Evolutionary conservation across 2,329 filamentous ascomycete genomes (phyloP).

Genomic region (Amauroascus verrucosus): DNA sequence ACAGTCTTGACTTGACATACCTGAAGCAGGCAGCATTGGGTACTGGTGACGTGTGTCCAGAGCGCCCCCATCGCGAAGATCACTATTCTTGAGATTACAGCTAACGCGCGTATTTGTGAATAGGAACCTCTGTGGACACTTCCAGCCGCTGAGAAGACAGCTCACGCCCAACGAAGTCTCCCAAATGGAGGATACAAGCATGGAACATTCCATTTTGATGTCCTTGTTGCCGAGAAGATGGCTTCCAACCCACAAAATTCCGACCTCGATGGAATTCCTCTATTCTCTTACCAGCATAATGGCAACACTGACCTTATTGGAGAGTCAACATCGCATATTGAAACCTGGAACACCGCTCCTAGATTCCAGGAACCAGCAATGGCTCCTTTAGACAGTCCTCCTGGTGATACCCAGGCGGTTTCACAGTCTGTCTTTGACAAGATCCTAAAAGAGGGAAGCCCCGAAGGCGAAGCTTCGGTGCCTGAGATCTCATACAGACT

Average conservation of each 20-base stretch:
- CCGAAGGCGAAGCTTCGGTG: constrained; percentile 13
- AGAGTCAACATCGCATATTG: constrained; percentile 12
- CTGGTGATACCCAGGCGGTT: constrained; percentile 37
- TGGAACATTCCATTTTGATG: constrained; percentile 1
- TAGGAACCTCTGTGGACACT: constrained; percentile 1
- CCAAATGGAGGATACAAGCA: neutral
- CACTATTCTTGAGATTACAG: neutral
- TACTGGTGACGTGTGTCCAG: constrained; percentile 27
- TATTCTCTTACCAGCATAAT: constrained; percentile 3
- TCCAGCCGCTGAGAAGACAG: neutral
- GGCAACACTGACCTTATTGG: neutral
- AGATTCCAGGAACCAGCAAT: constrained; percentile 24
- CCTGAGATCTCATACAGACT: neutral
- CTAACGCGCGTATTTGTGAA: constrained; percentile 1
- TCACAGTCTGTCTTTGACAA: constrained; percentile 37
- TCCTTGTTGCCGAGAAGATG: constrained; percentile 7
- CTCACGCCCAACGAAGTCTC: neutral
- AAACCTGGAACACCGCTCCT: constrained; percentile 18
- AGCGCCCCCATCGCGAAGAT: neutral
- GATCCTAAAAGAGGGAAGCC: constrained; percentile 30
- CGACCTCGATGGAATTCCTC: neutral
- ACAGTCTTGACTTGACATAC: constrained; percentile 33
- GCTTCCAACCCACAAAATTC: neutral
- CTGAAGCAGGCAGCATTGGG: constrained; percentile 35
- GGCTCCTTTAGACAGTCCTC: constrained; percentile 26